Evolutionary conservation across 345 rosid species (phyloP), one percentile per base, ranked within the genome.

Genomic region (Sisymbrium altissimum): DNA sequence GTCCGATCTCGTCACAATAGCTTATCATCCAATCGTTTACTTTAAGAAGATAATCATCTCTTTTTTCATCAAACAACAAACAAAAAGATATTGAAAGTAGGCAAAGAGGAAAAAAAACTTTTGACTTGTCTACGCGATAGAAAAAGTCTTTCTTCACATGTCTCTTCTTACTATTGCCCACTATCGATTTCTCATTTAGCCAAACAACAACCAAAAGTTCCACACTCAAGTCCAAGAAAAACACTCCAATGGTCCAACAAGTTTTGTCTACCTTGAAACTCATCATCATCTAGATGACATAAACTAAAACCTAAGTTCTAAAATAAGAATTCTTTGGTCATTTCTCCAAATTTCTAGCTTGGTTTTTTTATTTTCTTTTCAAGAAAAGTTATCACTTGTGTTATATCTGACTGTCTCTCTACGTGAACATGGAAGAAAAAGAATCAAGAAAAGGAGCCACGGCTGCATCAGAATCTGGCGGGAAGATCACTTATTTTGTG

Each of bases 401-500:
- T 39, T 35, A 21, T 60, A 49, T 50, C 14, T 49, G 32, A 25
- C 9, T 48, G 50, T 60, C n/a, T 49, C 32, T 71, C 38, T 59
- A 35, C 19, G 39, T 59, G 59, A 36, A 48, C 52, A 71, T 71
- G 68, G 62, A 10, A 54, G 64, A 23, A 11, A 54, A 54, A 72
- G 55, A 53, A 63, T 17, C 64, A 64, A 73, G 46, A 53, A 73
- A 65, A 55, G 19, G 1, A 78, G 52, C 54, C 64, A 88, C 88
- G 96, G 87, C 87, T 33, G 79, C 7, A 41, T 53, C 81, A 10
- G 61, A 56, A 13, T 78, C 86, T 75, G 79, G 78, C 23, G 95
- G 90, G 44, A 81, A 70, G 81, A 77, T 88, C 56, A 92, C 95
- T 14, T 46, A 17, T 32, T 88, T 87, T 64, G 92, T 88, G 33